Evolutionary conservation across 2,329 filamentous ascomycete genomes (phyloP).

Genomic region (Colletotrichum simmondsii): DNA sequence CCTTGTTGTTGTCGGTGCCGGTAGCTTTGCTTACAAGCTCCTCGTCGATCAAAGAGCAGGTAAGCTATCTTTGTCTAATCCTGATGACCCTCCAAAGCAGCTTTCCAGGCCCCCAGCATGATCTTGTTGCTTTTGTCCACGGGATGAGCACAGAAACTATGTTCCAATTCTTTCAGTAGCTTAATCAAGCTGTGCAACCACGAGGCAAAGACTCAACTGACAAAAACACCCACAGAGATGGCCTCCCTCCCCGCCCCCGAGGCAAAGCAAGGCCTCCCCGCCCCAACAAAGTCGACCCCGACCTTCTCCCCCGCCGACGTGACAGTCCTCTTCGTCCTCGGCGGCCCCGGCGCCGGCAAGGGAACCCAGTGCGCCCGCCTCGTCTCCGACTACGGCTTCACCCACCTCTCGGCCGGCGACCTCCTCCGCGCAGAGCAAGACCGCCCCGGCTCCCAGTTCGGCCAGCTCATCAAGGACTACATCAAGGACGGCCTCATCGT

Average conservation of each 20-base stretch:
- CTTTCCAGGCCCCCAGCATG: background rate
- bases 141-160: background rate
- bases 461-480: conserved; percentile 90
- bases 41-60: conserved; percentile 62
- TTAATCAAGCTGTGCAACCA: no score
- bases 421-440: conserved; percentile 93
- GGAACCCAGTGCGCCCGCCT: conserved; percentile 94
- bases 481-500: conserved; percentile 97
- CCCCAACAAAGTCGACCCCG: conserved; percentile 67
- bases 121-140: background rate
- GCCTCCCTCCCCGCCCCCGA: conserved; percentile 49
- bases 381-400: conserved; percentile 89
- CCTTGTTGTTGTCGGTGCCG: conserved; percentile 58
- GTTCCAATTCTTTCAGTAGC: background rate
- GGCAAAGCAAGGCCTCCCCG: conserved; percentile 55
- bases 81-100: background rate
- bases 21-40: conserved; percentile 60
- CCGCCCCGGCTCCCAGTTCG: conserved; percentile 86
- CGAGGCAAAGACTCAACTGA: background rate
- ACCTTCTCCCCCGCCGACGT: conserved; percentile 81
- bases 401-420: conserved; percentile 92
- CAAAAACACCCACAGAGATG: conserved; percentile 48
- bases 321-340: conserved; percentile 96
- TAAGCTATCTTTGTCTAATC: conserved; percentile 42
- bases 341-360: conserved; percentile 94